Evolutionary conservation across 2,329 filamentous ascomycete genomes (phyloP), one percentile per base, ranked within the genome.

Genomic region (Aspergillus sp.): DNA sequence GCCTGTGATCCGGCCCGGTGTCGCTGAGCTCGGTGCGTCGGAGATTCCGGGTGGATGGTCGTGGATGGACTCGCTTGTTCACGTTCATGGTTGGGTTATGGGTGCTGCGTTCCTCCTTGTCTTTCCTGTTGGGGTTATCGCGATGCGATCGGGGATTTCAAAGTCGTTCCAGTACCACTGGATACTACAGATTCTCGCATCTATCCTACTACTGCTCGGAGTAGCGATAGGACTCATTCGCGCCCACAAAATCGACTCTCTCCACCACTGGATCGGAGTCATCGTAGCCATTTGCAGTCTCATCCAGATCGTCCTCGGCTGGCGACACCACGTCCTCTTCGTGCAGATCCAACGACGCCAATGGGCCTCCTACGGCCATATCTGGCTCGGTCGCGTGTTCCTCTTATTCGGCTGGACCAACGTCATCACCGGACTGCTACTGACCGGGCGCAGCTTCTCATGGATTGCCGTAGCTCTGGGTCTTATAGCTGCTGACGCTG

Each of bases 301-400:
- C 9, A 17, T 41, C 30, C 61, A 63, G 34, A 56, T 47, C 11
- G 13, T 46, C 9, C 54, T 60, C 15, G 61, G 61, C 8, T 60
- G 61, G 61, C 49, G 61, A 8, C 58, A 63, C 34, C 61, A 63
- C 43, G 34, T 58, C 28, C 31, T 57, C n/a, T 63, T 63, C 25
- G 43, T 63, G 13, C 53, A 34, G 13, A 54, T 60, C n/a, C 51
- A 45, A 28, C 53, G 22, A 6, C 61, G 61, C 28, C 50, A 48
- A 50, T 63, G 61, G 61, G 52, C 55, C 7, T 63, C 61, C 9
- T 46, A 63, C 25, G 54, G 53, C 3, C 61, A 63, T 46, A 63
- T 57, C 23, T 63, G 61, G 61, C 13, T 53, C 0, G 61, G 57
- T 7, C 49, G 61, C 22, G 8, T 51, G n/a, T 54, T 60, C 30